Percentiles rank a stretch among this genome's conserved stretches.
Evolutionary conservation across 1,284 basidiomycete genomes (phyloP).

Genomic region (Pisolithus thermaeus): DNA sequence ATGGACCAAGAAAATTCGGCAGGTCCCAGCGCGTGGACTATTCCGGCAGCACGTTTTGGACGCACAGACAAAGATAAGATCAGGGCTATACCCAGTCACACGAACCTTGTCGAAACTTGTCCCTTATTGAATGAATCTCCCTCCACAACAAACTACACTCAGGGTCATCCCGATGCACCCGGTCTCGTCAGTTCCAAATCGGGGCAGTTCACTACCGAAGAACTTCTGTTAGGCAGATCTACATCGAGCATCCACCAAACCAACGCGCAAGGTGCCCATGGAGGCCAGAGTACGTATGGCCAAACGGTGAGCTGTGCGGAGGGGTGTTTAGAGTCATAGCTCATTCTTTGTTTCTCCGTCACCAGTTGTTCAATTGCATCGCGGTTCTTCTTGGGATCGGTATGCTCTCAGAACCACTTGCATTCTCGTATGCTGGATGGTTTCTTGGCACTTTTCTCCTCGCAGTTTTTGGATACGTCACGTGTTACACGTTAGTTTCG

Average conservation of each 20-base stretch:
- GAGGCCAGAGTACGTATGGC: constrained; percentile 62
- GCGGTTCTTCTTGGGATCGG: constrained; percentile 87
- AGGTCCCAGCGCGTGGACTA: not conserved
- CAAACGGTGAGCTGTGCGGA: too few species aligned
- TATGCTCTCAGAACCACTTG: constrained; percentile 84
- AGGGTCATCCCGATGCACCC: too few species aligned
- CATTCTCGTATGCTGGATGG: constrained; percentile 66
- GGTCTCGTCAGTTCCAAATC: too few species aligned
- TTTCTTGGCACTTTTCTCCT: constrained; percentile 75
- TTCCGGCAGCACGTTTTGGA: not conserved
- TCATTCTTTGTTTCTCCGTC: too few species aligned
- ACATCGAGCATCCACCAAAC: constrained; percentile 6
- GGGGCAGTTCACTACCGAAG: not conserved
- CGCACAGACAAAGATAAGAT: not conserved
- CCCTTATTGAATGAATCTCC: too few species aligned
- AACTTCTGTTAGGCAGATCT: not conserved
- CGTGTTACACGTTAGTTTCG: constrained; percentile 76
- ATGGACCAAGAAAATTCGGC: constrained; percentile 13
- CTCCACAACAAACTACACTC: too few species aligned
- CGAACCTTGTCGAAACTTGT: too few species aligned
- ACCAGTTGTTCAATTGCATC: constrained; percentile 69
- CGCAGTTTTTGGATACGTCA: constrained; percentile 71
- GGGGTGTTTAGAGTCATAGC: too few species aligned
- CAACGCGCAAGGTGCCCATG: constrained; percentile 28
- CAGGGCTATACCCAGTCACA: too few species aligned